Evolutionary conservation across 139 green algal genomes (phyloP).

Genomic region (Chlamydomonas urium): DNA sequence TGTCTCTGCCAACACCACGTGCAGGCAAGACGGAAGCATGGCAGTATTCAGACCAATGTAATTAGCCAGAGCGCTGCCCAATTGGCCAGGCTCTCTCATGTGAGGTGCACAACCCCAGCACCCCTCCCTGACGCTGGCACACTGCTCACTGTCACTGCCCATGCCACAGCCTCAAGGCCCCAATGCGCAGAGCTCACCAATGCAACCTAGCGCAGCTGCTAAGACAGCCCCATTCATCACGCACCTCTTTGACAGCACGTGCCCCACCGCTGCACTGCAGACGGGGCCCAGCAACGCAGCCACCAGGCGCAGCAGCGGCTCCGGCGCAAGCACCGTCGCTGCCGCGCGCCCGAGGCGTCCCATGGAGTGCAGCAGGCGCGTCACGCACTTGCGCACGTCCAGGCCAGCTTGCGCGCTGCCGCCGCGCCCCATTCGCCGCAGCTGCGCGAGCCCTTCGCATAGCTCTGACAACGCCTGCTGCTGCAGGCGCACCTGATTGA

Average conservation of each 20-base stretch:
- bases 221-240: no score
- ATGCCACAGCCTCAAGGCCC: no score
- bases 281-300: constrained; percentile 15
- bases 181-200: no score
- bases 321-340: constrained; percentile 5
- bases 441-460: constrained; percentile 17
- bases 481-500: constrained; percentile 19
- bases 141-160: no score
- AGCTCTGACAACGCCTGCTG: constrained; percentile 11
- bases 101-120: no score
- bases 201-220: no score
- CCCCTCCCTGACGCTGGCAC: no score
- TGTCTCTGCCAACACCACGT: constrained; percentile 16
- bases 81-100: no score
- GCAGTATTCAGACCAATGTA: no score
- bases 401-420: constrained; percentile 3
- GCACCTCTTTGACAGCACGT: constrained; percentile 31
- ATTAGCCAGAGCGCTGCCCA: no score
- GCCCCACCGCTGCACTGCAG: constrained; percentile 7
- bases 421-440: background rate
- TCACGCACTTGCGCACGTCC: background rate
- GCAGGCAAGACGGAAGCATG: background rate
- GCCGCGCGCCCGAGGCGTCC: constrained; percentile 16
- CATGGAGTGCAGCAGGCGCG: constrained; percentile 31
- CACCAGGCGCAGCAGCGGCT: background rate